Evolutionary conservation across 495 filamentous ascomycete species (phyloP).

Genomic region (Aspergillus bridgeri): DNA sequence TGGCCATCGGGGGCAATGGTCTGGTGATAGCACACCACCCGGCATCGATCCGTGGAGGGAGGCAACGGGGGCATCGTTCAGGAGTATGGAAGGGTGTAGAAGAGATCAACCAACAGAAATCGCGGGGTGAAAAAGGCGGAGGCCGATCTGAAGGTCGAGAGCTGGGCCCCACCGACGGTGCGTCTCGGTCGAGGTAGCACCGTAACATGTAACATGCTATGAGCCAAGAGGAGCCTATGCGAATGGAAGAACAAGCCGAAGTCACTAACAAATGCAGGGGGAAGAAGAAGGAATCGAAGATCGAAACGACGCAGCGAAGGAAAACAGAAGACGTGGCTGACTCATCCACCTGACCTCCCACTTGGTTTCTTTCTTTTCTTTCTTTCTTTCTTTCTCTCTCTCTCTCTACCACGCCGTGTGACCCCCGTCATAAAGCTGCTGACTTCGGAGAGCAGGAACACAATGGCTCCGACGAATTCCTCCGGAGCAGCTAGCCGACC

Average conservation of each 20-base stretch:
- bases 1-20: constrained; percentile 56
- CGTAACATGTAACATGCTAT: neutral
- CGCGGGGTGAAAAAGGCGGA: neutral
- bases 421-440: constrained; percentile 61
- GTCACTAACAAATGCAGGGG: too few relatives aligned
- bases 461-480: constrained; percentile 56
- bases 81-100: neutral
- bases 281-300: too few relatives aligned
- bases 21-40: constrained; percentile 70
- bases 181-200: neutral
- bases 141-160: neutral
- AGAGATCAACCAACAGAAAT: neutral
- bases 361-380: neutral
- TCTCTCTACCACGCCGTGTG: constrained; percentile 38
- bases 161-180: neutral
- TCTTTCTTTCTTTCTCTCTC: neutral
- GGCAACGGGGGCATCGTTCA: constrained; percentile 34
- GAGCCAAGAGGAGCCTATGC: too few relatives aligned
- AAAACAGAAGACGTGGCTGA: neutral
- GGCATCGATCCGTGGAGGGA: constrained; percentile 29
- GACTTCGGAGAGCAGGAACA: constrained; percentile 51
- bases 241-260: too few relatives aligned
- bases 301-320: neutral
- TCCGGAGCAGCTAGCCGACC: constrained; percentile 50
- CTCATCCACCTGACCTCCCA: neutral